Conservation (phyloP, 192 early-diverging fungal genomes). For the Umbelopsis sp. region DNA sequence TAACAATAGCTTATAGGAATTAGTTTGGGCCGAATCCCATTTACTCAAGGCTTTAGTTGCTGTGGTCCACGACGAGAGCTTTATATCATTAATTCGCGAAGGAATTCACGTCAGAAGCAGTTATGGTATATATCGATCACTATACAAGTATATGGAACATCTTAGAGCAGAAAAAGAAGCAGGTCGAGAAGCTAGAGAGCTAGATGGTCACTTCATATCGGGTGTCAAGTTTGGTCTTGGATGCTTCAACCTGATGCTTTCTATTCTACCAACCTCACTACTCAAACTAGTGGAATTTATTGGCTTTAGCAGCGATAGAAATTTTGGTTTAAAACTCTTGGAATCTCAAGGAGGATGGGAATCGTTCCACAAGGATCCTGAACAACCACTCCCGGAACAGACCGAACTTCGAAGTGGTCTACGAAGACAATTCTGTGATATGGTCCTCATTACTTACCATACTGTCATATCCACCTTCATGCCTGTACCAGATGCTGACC, state of each 20-base stretch:
- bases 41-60: conserved; percentile 76
- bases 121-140: conserved; percentile 66
- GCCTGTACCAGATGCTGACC: conserved; percentile 70
- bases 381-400: conserved; percentile 23
- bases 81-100: conserved; percentile 79
- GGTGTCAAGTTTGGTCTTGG: conserved; percentile 82
- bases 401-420: conserved; percentile 49
- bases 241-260: conserved; percentile 80
- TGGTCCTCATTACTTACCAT: conserved; percentile 75
- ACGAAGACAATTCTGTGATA: conserved; percentile 76
- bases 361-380: conserved; percentile 19
- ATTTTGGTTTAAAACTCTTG: conserved; percentile 74
- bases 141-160: conserved; percentile 53
- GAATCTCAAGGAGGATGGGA: conserved; percentile 76
- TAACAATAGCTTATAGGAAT: conserved; percentile 47
- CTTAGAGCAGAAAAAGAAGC: conserved; percentile 51
- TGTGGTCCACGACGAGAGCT: conserved; percentile 74
- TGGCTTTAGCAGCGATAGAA: conserved; percentile 79
- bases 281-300: conserved; percentile 83
- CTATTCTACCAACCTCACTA: conserved; percentile 72
- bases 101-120: conserved; percentile 75
- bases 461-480: conserved; percentile 72
- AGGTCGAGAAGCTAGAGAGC: conserved; percentile 47
- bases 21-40: conserved; percentile 78
- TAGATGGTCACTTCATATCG: conserved; percentile 83